Base-by-base conservation (phyloP, 345 rosid species). In the Lepidium africanum region DNA sequence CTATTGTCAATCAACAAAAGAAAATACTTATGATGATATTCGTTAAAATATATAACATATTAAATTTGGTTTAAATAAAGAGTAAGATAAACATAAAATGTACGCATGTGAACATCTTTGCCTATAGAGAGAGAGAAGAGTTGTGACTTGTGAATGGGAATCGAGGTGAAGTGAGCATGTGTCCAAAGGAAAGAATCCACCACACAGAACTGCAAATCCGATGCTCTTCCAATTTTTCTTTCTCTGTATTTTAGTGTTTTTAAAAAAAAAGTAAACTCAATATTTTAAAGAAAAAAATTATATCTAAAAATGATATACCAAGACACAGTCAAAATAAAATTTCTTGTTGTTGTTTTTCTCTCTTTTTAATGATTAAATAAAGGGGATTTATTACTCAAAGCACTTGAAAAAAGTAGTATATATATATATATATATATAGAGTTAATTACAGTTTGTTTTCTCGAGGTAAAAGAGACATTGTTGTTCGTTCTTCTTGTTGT, bases 121-220 rank as follows among this genome's bases (percentile, higher is more conserved):
- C 9, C 21, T 21, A 43, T 33, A 40, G 23, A 47, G 54, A 46
- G 65, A 61, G 54, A 75, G 25, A 48, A 41, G 52, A 50, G 65
- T 21, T 71, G 40, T 78, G 45, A 73, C 48, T 51, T 21, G 59
- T 45, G 65, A 50, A 25, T 46, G 69, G 46, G 60, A 41, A 59
- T 52, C 39, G 39, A 69, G 78, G 75, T 58, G 65, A 33, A 37
- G 65, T 58, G 32, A 59, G 63, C 81, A 87, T 81, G 62, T 63
- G 53, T 87, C 89, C 89, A 84, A 83, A 62, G 43, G 81, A 77
- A 86, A 72, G 59, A 68, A 14, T 68, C 81, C 85, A 84, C 81
- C 64, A 65, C 42, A 42, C 58, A 79, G 75, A 82, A 76, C 86
- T 78, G 76, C 74, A 82, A 84, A 52, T 67, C 79, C 83, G 52